Evolutionary conservation across 768 basidiomycete genomes (phyloP), one percentile per base, ranked within the genome.

Genomic region (Omphalotus guepiniiformis): DNA sequence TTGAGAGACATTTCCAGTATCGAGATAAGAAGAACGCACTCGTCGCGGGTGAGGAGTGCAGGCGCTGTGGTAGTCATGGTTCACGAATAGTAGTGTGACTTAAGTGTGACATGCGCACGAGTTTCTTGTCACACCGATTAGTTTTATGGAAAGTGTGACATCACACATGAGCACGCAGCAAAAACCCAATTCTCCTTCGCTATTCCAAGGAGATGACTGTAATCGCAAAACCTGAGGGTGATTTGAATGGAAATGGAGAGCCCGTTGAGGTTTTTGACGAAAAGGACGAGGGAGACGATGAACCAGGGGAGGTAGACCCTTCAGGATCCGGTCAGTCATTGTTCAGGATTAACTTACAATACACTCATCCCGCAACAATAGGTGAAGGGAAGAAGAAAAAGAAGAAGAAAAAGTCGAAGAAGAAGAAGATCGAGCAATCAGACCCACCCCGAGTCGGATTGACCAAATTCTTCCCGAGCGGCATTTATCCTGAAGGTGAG

Each of bases 331-430:
- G 42, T 29, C 4, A 6, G 18, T 42, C 21, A 19, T 29, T 25
- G 39, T 16, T 26, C n/a, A 3, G n/a, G 21, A 6, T n/a, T 19
- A 15, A 46, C n/a, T n/a, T n/a, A n/a, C n/a, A n/a, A n/a, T 23
- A 25, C 16, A 39, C 29, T 50, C 6, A 37, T 27, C 12, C 16
- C 19, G 18, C 46, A 19, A 26, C 39, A 18, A 1, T 47, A 73
- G 82, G 75, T 18, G 82, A 82, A 36, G 72, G 60, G 44, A 82
- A 83, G 65, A 87, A 82, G 63, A 93, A 92, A 67, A 95, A 95
- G 73, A 97, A 94, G 63, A 92, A 93, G 69, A 95, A 91, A 67
- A 94, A 92, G 64, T 70, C 87, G 49, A 93, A 93, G 69, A 84
- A 86, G 73, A 93, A 88, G 69, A 86, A 80, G 67, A 51, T 63